These are phyloP conservation scores for Kwoniella sp. DNA, from an alignment of 768 basidiomycete genomes.

Conservation along the genomic window DNA sequence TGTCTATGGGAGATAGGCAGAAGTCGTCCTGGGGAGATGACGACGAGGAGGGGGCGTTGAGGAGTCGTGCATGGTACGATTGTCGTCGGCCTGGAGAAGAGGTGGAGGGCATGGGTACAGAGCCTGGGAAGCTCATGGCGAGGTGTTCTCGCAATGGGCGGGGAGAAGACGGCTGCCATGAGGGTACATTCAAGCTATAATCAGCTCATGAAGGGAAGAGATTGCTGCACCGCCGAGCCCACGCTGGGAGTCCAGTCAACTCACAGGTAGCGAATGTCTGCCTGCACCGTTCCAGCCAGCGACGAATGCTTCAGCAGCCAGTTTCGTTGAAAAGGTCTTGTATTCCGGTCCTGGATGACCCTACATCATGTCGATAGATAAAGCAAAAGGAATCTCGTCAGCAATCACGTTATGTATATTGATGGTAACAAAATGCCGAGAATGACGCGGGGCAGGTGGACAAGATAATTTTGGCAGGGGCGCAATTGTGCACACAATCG, in stretches of 20 bases:
- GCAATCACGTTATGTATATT: not conserved
- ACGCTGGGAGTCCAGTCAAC: constrained; percentile 1
- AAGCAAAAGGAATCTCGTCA: not conserved
- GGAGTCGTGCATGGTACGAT: constrained; percentile 37
- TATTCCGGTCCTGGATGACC: constrained; percentile 36
- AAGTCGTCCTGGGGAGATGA: constrained; percentile 18
- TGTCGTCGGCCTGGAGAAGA: constrained; percentile 26
- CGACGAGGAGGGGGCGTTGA: constrained; percentile 13
- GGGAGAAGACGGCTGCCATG: constrained; percentile 31
- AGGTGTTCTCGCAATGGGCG: constrained; percentile 51
- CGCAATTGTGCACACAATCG: not conserved
- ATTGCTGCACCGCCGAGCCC: too few relatives aligned
- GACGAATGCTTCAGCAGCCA: constrained; percentile 52
- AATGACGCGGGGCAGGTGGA: constrained; percentile 4
- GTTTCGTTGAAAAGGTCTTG: constrained; percentile 51
- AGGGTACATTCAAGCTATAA: not conserved
- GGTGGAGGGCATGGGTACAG: constrained; percentile 32
- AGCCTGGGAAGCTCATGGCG: constrained; percentile 47
- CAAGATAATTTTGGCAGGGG: not conserved
- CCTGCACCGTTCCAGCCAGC: constrained; percentile 47
- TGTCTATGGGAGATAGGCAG: constrained; percentile 24
- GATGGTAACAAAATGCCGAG: not conserved
- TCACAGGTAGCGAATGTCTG: constrained; percentile 45
- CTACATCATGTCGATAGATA: constrained; percentile 14
- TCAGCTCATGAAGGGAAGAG: not conserved